These are phyloP conservation scores for Limonium bicolor DNA, from an alignment of 148 eudicot species.

Conservation along the genomic window DNA sequence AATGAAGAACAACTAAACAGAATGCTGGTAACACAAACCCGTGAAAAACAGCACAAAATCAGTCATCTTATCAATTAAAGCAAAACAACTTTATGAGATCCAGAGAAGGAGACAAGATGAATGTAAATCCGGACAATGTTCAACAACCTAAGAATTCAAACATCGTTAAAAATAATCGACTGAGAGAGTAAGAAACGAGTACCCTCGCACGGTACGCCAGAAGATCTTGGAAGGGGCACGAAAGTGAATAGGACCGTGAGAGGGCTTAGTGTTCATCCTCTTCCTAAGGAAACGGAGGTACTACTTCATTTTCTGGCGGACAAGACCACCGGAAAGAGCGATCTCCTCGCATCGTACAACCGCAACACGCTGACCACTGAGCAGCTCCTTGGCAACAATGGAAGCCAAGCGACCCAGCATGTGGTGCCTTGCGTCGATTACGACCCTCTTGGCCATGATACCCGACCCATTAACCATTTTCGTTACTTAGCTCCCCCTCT, in stretches of 20 bases:
- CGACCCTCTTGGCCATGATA: slow-evolving; percentile 37
- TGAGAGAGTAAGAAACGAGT: background rate
- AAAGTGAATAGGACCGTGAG: slow-evolving; percentile 86
- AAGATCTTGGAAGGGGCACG: slow-evolving; percentile 84
- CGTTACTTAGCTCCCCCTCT: background rate
- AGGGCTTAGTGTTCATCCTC: slow-evolving; percentile 85
- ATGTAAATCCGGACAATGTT: no score
- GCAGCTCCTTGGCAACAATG: slow-evolving; percentile 57
- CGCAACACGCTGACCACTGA: slow-evolving; percentile 50
- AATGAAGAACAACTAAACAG: no score
- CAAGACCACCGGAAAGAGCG: slow-evolving; percentile 75
- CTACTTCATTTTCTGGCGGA: slow-evolving; percentile 84
- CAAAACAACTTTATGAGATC: no score
- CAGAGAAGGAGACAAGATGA: background rate
- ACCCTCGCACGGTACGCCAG: slow-evolving; percentile 87
- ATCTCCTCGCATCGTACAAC: slow-evolving; percentile 77
- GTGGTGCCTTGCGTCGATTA: slow-evolving; percentile 67
- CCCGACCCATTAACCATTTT: slow-evolving; percentile 83
- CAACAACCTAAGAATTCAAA: background rate
- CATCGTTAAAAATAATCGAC: no score
- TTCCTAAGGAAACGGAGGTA: slow-evolving; percentile 55
- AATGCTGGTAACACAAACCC: no score
- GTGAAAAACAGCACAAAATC: no score
- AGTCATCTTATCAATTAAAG: no score
- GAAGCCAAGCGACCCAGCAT: slow-evolving; percentile 60